Evolutionary conservation across 495 filamentous ascomycete species (phyloP).

Genomic region (Pyronema domesticum): DNA sequence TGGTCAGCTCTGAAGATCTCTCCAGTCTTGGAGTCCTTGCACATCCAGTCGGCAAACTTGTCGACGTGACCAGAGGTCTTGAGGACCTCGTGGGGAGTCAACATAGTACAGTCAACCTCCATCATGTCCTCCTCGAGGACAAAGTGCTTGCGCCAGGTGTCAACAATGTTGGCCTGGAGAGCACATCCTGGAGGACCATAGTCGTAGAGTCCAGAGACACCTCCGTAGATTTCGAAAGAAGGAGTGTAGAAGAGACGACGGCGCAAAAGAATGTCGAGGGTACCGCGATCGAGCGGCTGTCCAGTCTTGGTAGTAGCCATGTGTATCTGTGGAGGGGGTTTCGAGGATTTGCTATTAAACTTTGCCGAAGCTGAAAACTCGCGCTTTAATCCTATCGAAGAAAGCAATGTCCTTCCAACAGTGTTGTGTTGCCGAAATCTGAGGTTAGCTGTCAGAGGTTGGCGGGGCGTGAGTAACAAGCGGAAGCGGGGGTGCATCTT

Average conservation of each 20-base stretch:
- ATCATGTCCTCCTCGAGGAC: conserved; percentile 81
- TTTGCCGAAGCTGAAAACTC: no score
- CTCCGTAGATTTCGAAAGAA: conserved; percentile 84
- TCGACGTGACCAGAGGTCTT: conserved; percentile 97
- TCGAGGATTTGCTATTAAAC: neutral
- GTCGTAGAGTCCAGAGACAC: conserved; percentile 70
- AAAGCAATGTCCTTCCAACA: no score
- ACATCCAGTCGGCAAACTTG: conserved; percentile 98
- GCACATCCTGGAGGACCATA: conserved; percentile 70
- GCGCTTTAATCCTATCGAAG: no score
- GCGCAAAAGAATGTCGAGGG: conserved; percentile 67
- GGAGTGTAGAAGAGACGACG: conserved; percentile 88
- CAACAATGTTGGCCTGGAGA: conserved; percentile 69
- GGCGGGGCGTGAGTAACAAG: no score
- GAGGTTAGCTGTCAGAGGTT: no score
- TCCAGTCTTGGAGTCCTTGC: conserved; percentile 92
- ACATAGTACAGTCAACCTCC: conserved; percentile 68
- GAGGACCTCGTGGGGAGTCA: conserved; percentile 76
- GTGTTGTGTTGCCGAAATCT: no score
- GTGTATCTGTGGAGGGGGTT: neutral
- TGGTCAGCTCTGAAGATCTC: conserved; percentile 94
- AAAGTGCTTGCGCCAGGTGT: conserved; percentile 85
- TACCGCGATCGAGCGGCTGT: conserved; percentile 62
- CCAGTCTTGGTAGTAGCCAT: conserved; percentile 73
- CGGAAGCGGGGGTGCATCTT: no score